Base-by-base conservation (phyloP, 179 eudicot genomes). In the Actinidia polygama region DNA sequence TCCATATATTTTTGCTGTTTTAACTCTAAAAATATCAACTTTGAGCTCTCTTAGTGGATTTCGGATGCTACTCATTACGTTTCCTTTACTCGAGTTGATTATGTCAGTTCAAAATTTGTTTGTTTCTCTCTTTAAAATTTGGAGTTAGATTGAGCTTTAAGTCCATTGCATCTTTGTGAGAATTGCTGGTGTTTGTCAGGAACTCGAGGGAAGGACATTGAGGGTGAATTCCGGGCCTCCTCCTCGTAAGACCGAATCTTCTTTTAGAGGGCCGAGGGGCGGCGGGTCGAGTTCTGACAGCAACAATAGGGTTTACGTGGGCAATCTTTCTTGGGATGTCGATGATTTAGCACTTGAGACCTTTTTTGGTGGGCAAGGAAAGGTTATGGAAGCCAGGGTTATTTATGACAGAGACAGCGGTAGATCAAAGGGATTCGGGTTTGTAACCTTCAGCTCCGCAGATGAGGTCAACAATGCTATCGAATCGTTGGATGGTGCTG, bases 351-450 rank as follows among this genome's bases (percentile, higher is more conserved):
- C 97, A 36, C 93, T 97, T 10, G 92, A 86, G 82, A 80, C 77
- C 72, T 83, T 94, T 85, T 97, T 97, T 81, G 90, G 98, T 67
- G 97, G 91, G 77, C 88, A 86, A 40, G 99, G 99, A 70, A 82
- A 91, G 75, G 98, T 97, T 53, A 50, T 88, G 86, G 99, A 97
- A 47, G 98, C 98, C 19, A 91, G 83, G 85, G 99, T 97, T 69
- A 91, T 97, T 70, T 92, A 89, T 81, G 99, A 97, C 80, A 92
- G 98, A 83, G 98, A 97, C 4, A 95, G 90, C 67, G 98, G 99
- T 47, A 94, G 97, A 80, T 97, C 99, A 78, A 94, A 93, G 92
- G 99, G 99, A 18, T 97, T 97, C 84, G 99, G 99, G 24, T 97
- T 97, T 77, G 98, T 97, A 8, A 91, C 98, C 30, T 95, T 79